Base-by-base conservation (phyloP, 768 basidiomycete species). In the Leucocoprinus leucothites region DNA sequence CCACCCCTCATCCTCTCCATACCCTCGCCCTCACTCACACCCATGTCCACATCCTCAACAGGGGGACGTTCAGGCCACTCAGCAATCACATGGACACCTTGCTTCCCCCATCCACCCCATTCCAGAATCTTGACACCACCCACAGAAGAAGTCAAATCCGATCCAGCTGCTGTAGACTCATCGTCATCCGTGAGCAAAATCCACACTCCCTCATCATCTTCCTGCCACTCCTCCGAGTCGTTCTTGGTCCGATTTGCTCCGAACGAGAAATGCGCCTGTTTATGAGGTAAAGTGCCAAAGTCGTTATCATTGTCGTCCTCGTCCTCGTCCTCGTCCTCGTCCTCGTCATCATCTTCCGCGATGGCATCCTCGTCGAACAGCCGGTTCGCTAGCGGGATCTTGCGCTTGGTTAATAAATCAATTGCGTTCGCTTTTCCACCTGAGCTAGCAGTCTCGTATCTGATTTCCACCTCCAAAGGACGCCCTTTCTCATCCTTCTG, bases 391-490 rank as follows among this genome's bases (percentile, higher is more conserved):
- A n/a, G 22, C 2, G 36, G 54, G 5, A 55, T 25, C n/a, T 36
- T 53, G 35, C 51, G 50, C 57, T 77, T 78, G 7, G 68, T 52
- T 5, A 69, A 57, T 5, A 81, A 52, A 52, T 81, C 79, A 9
- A 81, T 67, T 2, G 79, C 81, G 53, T 81, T 74, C 11, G 81
- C 81, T 65, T 77, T 80, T 1, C 81, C 79, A 11, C 78, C 78
- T 0, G 75, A 74, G 1, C 79, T 81, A 1, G 70, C 68, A 0
- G 79, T 79, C 56, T 81, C 69, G 58, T 68, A 76, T 19, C 74
- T 64, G 48, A 74, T 68, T 14, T 66, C 66, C 22, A 58, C 58
- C 11, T 64, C 66, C 8, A 58, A 58, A n/a, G 56, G 47, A 0
- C 53, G 34, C 9, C 57, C 53, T 11, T 50, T 54, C 2, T 48